Evolutionary conservation across 2,329 filamentous ascomycete genomes (phyloP).

Genomic region (Aspergillus nomiae): DNA sequence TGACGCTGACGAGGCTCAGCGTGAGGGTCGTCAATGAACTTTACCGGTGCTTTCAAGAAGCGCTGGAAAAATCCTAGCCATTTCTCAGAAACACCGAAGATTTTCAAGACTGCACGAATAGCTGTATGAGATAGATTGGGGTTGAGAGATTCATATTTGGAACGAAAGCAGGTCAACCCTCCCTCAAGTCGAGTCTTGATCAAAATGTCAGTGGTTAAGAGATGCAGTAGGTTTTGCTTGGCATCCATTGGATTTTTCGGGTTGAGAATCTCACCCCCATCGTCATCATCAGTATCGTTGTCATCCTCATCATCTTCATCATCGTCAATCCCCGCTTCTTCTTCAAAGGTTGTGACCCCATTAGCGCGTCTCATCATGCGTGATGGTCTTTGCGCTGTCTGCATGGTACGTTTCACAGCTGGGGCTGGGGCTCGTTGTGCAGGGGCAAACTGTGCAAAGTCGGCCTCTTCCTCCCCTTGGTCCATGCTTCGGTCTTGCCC

Average conservation of each 20-base stretch:
- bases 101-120: constrained; percentile 9
- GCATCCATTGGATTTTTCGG: constrained; percentile 11
- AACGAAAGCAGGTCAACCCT: constrained; percentile 14
- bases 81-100: constrained; percentile 14
- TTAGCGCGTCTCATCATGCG: too few species aligned
- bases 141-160: constrained; percentile 12
- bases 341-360: not conserved
- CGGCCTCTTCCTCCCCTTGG: constrained; percentile 14
- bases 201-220: constrained; percentile 10
- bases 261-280: not conserved
- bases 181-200: constrained; percentile 14
- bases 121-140: constrained; percentile 10
- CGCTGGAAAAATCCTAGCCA: constrained; percentile 14
- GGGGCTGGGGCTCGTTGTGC: accelerated
- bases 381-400: not conserved
- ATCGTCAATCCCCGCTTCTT: not conserved
- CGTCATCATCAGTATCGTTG: not conserved
- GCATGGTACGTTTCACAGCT: not conserved
- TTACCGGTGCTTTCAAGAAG: constrained; percentile 12
- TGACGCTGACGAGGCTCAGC: constrained; percentile 8
- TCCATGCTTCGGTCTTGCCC: not conserved
- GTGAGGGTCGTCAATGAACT: constrained; percentile 12
- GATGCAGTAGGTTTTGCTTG: constrained; percentile 15
- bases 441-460: not conserved
- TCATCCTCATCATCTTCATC: not conserved